Evolutionary conservation across 208 protist species (phyloP), one percentile per base, ranked within the genome.

Genomic region (Spongospora subterranea): DNA sequence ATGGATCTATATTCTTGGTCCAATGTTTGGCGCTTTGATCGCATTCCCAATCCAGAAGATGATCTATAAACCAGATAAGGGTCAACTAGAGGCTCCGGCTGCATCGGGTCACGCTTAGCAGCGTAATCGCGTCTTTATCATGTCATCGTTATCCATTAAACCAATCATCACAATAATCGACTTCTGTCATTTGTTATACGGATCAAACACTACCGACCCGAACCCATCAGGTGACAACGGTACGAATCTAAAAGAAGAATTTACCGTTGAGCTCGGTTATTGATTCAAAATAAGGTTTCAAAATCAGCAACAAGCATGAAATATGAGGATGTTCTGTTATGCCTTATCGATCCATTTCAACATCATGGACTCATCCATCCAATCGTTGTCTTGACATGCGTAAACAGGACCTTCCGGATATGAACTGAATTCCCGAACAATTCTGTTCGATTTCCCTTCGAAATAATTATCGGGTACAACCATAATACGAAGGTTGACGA

Each of bases 11-110:
- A 82, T 82, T 43, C n/a, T 82, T 6, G 71, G 17, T 20, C 71
- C 71, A n/a, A 35, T 82, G 71, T 82, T 82, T n/a, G 71, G 71
- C 6, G 71, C 71, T 6, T n/a, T 82, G 17, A 35, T 82, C 17
- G 40, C 71, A 43, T 82, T 82, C 71, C 71, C 71, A n/a, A 43
- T 35, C n/a, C 71, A 82, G 71, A 82, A 82, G 71, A 43, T 82
- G 35, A 35, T 82, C 13, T 82, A 82, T n/a, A 60, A 60, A 24
- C 50, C 50, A 60, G 50, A 60, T 60, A 6, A 6, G 50, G 50
- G 13, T 60, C 13, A 60, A 29, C 13, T 29, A 60, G 50, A 60
- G 24, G 50, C 6, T 6, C 50, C 24, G 13, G 50, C 50, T 60
- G n/a, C n/a, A n/a, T n/a, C n/a, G n/a, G n/a, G n/a, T n/a, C n/a